Percentiles rank a stretch among this genome's conserved stretches.
These are phyloP conservation scores for Bolboschoenus planiculmis DNA, from an alignment of 176 grass and related monocot species.

Conservation along the genomic window DNA sequence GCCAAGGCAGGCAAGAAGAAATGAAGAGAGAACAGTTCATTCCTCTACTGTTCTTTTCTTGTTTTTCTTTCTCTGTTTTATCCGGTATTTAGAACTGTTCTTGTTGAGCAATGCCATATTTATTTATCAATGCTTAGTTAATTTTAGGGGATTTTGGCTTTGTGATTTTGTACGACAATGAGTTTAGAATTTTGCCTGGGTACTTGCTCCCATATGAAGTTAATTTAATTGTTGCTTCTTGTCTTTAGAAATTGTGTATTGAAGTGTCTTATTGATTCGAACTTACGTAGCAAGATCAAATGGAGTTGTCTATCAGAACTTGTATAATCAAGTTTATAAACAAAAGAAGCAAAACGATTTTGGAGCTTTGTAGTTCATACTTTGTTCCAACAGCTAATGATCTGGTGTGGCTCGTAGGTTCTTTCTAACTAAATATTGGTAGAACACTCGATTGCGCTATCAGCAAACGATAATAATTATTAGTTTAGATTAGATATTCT, in stretches of 20 bases:
- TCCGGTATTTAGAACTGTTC: neutral
- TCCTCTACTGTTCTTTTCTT: neutral
- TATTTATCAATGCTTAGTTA: neutral
- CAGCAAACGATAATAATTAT: too few relatives aligned
- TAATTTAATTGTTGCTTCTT: neutral
- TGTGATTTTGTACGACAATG: constrained; percentile 11
- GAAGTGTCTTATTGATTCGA: neutral
- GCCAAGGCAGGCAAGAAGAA: constrained; percentile 72
- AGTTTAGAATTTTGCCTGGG: constrained; percentile 8
- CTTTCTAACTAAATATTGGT: too few relatives aligned
- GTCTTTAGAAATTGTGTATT: neutral
- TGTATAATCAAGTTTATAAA: too few relatives aligned
- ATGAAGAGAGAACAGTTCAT: constrained; percentile 26
- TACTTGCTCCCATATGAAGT: constrained; percentile 1
- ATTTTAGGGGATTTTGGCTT: neutral
- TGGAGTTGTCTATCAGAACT: too few relatives aligned
- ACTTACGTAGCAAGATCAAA: neutral
- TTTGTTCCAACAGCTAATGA: too few relatives aligned
- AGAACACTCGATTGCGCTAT: too few relatives aligned
- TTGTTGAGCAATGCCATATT: neutral
- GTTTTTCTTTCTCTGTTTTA: neutral
- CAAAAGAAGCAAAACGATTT: too few relatives aligned
- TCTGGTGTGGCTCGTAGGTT: too few relatives aligned
- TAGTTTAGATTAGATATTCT: too few relatives aligned
- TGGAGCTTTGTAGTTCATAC: too few relatives aligned